phyloP scores from a whole-genome alignment of 345 rosid species.

The Hibiscus tridactylites region DNA sequence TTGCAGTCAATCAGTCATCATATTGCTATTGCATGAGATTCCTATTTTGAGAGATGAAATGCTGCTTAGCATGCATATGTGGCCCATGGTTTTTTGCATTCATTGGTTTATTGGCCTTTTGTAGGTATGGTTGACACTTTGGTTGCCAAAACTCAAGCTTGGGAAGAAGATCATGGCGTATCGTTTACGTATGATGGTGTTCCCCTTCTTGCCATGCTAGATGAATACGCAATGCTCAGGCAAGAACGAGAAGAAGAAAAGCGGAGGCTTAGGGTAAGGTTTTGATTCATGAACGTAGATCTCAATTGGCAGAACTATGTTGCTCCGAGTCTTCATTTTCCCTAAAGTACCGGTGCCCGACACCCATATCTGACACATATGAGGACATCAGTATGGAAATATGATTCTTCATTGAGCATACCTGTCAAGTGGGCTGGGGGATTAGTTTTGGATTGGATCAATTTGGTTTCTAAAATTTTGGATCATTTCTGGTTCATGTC shows the following conservation, averaged over 20 bases:
- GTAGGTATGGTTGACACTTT: constrained; percentile 82
- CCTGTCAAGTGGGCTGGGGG: too few species aligned
- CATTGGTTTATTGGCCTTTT: constrained; percentile 2
- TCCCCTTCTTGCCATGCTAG: constrained; percentile 90
- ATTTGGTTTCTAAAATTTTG: too few species aligned
- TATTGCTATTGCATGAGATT: background rate
- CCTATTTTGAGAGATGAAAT: background rate
- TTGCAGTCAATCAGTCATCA: background rate
- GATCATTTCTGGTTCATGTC: too few species aligned
- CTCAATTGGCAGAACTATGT: background rate
- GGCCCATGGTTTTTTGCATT: background rate
- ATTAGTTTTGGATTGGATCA: too few species aligned
- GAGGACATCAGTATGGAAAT: background rate
- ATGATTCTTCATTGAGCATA: background rate
- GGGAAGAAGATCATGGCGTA: constrained; percentile 79
- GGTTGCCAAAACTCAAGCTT: constrained; percentile 72
- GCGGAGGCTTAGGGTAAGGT: constrained; percentile 60
- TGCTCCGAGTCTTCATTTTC: background rate
- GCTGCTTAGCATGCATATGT: background rate
- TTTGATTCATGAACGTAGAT: background rate
- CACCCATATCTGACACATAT: background rate
- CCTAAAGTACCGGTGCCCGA: background rate
- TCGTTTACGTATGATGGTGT: constrained; percentile 82
- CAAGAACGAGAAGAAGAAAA: constrained; percentile 96
- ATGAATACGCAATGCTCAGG: constrained; percentile 84